Evolutionary conservation across 352 stramenopile species (phyloP).

Genomic region (Pythium phragmiticola): DNA sequence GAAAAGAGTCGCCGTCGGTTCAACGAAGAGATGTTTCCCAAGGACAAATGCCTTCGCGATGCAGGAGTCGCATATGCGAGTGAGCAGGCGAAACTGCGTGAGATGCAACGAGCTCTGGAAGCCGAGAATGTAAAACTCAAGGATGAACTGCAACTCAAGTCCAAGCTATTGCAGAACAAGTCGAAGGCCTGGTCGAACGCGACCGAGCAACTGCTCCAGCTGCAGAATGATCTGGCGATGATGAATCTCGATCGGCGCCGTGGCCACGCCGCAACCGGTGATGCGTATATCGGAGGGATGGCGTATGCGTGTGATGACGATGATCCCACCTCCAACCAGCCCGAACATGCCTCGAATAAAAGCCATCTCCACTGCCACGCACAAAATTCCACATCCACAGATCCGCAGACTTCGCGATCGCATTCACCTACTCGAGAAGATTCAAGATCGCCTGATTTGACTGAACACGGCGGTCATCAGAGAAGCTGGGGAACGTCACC

Average conservation of each 20-base stretch:
- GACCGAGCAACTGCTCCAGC: constrained; percentile 69
- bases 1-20: constrained; percentile 71
- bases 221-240: constrained; percentile 84
- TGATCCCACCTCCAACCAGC: constrained; percentile 4
- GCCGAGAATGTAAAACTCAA: constrained; percentile 73
- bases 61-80: constrained; percentile 40
- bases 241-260: constrained; percentile 57
- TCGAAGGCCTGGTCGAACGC: constrained; percentile 78
- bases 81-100: constrained; percentile 55
- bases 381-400: not conserved
- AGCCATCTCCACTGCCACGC: not conserved
- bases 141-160: constrained; percentile 78
- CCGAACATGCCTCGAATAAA: not conserved
- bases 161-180: constrained; percentile 81
- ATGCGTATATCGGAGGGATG: not conserved
- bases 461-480: not conserved
- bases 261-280: not conserved
- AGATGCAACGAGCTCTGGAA: constrained; percentile 59
- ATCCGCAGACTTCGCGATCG: not conserved
- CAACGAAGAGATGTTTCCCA: constrained; percentile 53
- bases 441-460: not conserved
- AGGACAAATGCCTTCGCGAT: constrained; percentile 50
- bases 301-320: not conserved
- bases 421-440: not conserved
- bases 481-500: not conserved